These are phyloP conservation scores for Asterophora lycoperdoides DNA, from an alignment of 768 basidiomycete genomes.

Conservation along the genomic window DNA sequence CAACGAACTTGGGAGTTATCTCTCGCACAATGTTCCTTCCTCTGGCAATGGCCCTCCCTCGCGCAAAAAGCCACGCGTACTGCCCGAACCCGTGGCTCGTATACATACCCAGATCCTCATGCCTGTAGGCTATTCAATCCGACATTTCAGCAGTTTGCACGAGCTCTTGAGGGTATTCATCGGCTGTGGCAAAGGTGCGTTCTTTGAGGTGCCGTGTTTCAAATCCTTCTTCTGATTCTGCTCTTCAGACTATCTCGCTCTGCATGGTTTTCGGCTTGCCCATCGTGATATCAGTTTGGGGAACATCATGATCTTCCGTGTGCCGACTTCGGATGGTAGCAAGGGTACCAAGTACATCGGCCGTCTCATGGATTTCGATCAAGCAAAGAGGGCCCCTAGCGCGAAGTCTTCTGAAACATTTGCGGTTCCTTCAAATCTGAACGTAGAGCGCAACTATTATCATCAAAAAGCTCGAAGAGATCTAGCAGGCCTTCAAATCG, in stretches of 20 bases:
- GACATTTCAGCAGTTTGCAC: not conserved
- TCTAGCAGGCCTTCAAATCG: too few species aligned
- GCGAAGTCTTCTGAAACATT: too few species aligned
- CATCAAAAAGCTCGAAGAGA: too few species aligned
- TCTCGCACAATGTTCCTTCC: too few species aligned
- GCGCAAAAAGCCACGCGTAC: not conserved
- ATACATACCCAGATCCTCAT: slow-evolving; percentile 1
- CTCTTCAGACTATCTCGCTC: too few species aligned
- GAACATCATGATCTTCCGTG: not conserved
- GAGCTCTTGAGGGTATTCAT: not conserved
- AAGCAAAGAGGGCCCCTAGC: too few species aligned
- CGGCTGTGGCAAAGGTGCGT: not conserved
- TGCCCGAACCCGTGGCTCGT: not conserved
- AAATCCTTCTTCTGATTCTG: too few species aligned
- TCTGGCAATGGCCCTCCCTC: not conserved
- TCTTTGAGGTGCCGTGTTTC: not conserved
- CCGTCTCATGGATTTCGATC: too few species aligned
- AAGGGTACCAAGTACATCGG: too few species aligned
- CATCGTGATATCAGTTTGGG: not conserved
- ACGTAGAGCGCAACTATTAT: too few species aligned
- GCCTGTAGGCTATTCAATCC: not conserved
- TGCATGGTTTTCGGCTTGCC: not conserved
- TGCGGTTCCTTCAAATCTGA: too few species aligned
- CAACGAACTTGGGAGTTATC: too few species aligned
- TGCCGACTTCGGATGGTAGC: not conserved